Conservation (phyloP, 208 protist genomes). For the Plasmodiophora brassicae region DNA sequence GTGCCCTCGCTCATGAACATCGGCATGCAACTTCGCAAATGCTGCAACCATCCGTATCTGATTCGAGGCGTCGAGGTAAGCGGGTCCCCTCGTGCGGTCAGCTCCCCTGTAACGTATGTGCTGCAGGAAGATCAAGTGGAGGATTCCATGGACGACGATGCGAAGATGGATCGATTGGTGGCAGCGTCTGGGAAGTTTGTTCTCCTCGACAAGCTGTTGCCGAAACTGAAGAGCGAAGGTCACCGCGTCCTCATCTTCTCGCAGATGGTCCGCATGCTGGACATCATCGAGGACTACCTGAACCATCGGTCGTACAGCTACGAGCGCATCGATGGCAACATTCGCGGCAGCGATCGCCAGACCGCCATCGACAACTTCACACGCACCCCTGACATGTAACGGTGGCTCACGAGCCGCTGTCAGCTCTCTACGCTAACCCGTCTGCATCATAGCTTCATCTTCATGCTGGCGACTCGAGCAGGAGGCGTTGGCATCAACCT, state of each 20-base stretch:
- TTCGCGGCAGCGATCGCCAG: constrained; percentile 46
- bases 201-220: constrained; percentile 73
- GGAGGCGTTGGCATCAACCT: constrained; percentile 91
- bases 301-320: constrained; percentile 62
- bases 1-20: constrained; percentile 47
- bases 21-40: constrained; percentile 79
- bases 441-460: constrained; percentile 36
- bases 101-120: too few relatives aligned
- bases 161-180: not conserved
- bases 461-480: constrained; percentile 55
- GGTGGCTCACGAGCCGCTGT: not conserved
- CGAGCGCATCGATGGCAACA: constrained; percentile 77
- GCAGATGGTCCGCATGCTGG: constrained; percentile 83
- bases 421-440: not conserved
- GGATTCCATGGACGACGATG: not conserved
- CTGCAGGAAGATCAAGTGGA: not conserved
- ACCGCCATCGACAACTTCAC: constrained; percentile 45
- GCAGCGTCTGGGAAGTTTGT: constrained; percentile 71
- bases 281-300: constrained; percentile 84
- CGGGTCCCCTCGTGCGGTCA: too few relatives aligned
- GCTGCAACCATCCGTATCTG: constrained; percentile 81
- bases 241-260: constrained; percentile 89
- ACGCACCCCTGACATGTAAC: not conserved
- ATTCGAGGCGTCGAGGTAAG: constrained; percentile 36
- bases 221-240: constrained; percentile 56